These are phyloP conservation scores for Orbilia brochopaga DNA, from an alignment of 2,329 filamentous ascomycete genomes.

Conservation along the genomic window DNA sequence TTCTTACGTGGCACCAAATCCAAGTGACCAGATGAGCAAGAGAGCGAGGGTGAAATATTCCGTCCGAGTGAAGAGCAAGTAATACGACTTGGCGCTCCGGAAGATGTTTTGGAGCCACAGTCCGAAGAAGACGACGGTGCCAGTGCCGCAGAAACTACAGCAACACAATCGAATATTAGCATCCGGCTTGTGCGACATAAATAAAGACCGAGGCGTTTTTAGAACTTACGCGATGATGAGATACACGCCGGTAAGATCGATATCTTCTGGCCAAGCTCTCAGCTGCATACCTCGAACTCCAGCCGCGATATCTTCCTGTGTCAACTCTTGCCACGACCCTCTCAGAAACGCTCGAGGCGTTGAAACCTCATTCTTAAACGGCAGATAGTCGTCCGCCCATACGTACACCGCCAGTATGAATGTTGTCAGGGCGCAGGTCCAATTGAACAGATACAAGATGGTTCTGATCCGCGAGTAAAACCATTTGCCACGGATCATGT, in stretches of 20 bases:
- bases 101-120: conserved; percentile 50
- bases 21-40: conserved; percentile 27
- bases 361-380: conserved; percentile 28
- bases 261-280: conserved; percentile 45
- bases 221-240: conserved; percentile 46
- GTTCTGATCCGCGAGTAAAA: conserved; percentile 38
- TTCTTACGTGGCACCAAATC: conserved; percentile 49
- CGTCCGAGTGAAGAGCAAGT: conserved; percentile 43
- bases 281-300: conserved; percentile 40
- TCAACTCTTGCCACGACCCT: conserved; percentile 41
- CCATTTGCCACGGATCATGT: conserved; percentile 51
- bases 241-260: conserved; percentile 48
- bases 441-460: conserved; percentile 42
- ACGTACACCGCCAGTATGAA: conserved; percentile 44
- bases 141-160: conserved; percentile 40
- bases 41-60: conserved; percentile 44
- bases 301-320: conserved; percentile 25
- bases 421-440: conserved; percentile 28
- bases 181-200: neutral
- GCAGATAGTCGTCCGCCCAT: conserved; percentile 42
- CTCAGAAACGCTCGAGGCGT: conserved; percentile 27
- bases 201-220: too few relatives aligned
- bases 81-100: conserved; percentile 48
- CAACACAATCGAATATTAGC: conserved; percentile 19
- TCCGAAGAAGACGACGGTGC: conserved; percentile 47